Conservation (phyloP, 2,329 filamentous ascomycete species). For the Monilinia aucupariae region DNA sequence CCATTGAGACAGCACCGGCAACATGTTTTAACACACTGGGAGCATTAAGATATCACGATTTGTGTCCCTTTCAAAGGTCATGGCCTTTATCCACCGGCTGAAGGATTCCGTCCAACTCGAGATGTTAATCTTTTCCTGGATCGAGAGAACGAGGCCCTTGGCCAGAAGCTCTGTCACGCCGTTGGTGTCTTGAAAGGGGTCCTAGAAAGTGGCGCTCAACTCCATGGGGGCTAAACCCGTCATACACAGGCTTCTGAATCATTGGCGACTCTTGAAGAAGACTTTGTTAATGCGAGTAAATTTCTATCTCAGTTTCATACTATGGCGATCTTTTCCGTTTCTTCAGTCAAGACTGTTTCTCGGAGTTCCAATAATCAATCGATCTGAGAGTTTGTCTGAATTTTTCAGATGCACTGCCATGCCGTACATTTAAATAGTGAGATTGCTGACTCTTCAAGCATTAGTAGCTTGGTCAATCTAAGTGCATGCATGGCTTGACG, state of each 20-base stretch:
- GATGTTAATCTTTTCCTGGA: conserved; percentile 37
- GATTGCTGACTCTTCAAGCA: too few relatives aligned
- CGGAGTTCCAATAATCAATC: too few relatives aligned
- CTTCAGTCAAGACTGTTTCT: too few relatives aligned
- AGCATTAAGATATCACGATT: too few relatives aligned
- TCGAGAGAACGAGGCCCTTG: conserved; percentile 31
- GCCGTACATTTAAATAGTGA: too few relatives aligned
- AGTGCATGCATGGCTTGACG: conserved; percentile 34
- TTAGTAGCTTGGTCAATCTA: too few relatives aligned
- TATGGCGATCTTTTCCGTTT: too few relatives aligned
- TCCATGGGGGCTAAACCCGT: conserved; percentile 25
- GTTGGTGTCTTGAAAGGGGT: conserved; percentile 34
- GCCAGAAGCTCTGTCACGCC: conserved; percentile 34
- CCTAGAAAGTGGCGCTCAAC: conserved; percentile 31
- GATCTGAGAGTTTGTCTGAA: too few relatives aligned
- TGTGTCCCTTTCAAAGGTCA: conserved; percentile 38
- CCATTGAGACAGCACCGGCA: too few relatives aligned
- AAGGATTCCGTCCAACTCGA: conserved; percentile 36
- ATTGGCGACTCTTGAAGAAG: conserved; percentile 28
- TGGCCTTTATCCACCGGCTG: conserved; percentile 36
- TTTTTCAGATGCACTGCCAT: too few relatives aligned
- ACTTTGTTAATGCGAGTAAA: conserved; percentile 33
- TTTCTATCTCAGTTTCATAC: background rate
- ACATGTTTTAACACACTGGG: too few relatives aligned
- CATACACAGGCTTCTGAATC: conserved; percentile 17